Percentiles rank a stretch among this genome's conserved stretches.
These are phyloP conservation scores for Phoma sp. DNA, from an alignment of 2,329 filamentous ascomycete species.

Conservation along the genomic window DNA sequence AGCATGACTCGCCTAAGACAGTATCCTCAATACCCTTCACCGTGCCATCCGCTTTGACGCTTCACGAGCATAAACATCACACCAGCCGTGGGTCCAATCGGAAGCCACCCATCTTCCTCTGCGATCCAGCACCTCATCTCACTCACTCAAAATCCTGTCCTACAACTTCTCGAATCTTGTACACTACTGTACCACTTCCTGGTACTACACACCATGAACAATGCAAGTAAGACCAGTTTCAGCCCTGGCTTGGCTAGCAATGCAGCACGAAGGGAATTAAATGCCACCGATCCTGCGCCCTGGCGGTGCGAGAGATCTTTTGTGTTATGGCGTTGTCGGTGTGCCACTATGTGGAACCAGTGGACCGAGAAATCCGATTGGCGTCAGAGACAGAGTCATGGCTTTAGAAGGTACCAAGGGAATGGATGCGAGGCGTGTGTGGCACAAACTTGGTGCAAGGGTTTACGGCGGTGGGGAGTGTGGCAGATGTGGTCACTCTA, in stretches of 20 bases:
- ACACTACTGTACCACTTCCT: neutral
- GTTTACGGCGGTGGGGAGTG: neutral
- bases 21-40: neutral
- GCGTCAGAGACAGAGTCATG: conserved; percentile 26
- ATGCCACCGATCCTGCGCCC: conserved; percentile 27
- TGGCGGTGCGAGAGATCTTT: conserved; percentile 27
- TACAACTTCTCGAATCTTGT: conserved; percentile 14
- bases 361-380: conserved; percentile 35
- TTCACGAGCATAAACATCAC: neutral
- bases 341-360: conserved; percentile 21
- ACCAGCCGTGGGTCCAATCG: too few species aligned
- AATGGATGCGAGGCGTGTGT: neutral
- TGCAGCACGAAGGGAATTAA: neutral
- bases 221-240: conserved; percentile 34
- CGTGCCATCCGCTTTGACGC: neutral
- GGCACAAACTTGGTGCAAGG: neutral
- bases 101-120: neutral
- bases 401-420: neutral
- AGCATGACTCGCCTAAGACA: neutral
- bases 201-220: conserved; percentile 11
- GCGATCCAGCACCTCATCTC: neutral
- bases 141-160: conserved; percentile 13
- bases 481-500: neutral
- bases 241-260: neutral
- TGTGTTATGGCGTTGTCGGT: conserved; percentile 10